These are phyloP conservation scores for Fraxinus quadrangulata DNA, from an alignment of 257 asterid genomes.

Conservation along the genomic window DNA sequence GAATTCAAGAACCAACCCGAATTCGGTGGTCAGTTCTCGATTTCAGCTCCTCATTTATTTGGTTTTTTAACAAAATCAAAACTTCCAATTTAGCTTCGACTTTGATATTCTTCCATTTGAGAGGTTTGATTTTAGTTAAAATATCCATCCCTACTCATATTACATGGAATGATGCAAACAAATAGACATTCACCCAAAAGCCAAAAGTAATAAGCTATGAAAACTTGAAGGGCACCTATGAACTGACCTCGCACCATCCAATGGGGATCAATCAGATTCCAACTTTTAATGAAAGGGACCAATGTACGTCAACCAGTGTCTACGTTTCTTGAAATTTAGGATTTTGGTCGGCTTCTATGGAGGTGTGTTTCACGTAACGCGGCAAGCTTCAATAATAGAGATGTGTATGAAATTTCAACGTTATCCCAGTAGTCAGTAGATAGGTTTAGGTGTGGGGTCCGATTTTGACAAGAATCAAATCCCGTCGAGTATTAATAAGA, in stretches of 20 bases:
- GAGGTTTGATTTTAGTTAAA: too few relatives aligned
- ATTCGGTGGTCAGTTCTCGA: too few relatives aligned
- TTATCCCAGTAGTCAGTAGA: background rate
- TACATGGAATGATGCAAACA: background rate
- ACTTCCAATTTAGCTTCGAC: too few relatives aligned
- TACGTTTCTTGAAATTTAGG: background rate
- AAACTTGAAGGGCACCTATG: background rate
- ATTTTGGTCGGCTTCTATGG: conserved; percentile 5
- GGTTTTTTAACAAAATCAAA: too few relatives aligned
- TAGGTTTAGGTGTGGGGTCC: background rate
- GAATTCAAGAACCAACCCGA: too few relatives aligned
- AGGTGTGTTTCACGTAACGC: background rate
- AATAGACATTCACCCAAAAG: background rate
- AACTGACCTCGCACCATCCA: background rate
- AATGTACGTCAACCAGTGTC: background rate
- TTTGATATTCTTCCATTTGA: too few relatives aligned
- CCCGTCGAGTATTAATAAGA: background rate
- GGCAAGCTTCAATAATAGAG: background rate
- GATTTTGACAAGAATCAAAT: background rate
- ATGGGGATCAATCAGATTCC: background rate
- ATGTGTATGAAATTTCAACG: background rate
- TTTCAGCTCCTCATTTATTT: too few relatives aligned
- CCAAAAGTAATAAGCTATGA: background rate
- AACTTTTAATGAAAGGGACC: background rate
- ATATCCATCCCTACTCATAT: background rate